Conservation (phyloP, 106 monocot genomes). For the Apostasia ramifera region DNA sequence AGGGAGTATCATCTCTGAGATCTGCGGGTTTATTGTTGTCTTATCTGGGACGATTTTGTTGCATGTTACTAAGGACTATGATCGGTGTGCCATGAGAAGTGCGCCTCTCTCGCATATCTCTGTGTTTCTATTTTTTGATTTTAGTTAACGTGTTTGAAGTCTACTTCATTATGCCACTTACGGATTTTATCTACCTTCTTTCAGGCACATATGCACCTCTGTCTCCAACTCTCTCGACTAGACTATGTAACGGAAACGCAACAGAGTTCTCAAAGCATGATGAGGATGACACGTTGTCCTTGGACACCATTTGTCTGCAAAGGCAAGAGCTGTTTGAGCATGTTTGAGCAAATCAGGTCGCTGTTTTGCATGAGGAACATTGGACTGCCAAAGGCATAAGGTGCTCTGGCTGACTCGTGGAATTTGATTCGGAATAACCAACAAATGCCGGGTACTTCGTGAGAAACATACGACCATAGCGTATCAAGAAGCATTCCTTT, state of each 20-base stretch:
- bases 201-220: constrained; percentile 55
- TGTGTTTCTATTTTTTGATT: not conserved
- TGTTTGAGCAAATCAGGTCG: not conserved
- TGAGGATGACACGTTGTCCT: constrained; percentile 42
- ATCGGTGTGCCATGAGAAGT: constrained; percentile 54
- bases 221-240: constrained; percentile 62
- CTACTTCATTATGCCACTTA: not conserved
- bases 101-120: not conserved
- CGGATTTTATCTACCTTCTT: constrained; percentile 1
- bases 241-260: constrained; percentile 37
- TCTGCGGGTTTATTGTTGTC: constrained; percentile 87
- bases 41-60: constrained; percentile 84
- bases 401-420: too few species aligned
- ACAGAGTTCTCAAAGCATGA: constrained; percentile 57
- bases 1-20: constrained; percentile 78
- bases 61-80: constrained; percentile 70
- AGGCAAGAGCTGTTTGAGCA: constrained; percentile 32
- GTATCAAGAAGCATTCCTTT: too few species aligned
- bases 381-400: too few species aligned
- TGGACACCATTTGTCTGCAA: constrained; percentile 38
- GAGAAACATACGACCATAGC: too few species aligned
- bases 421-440: too few species aligned
- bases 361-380: too few species aligned
- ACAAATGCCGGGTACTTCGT: too few species aligned
- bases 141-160: not conserved